These are phyloP conservation scores for Zymoseptoria ardabiliae DNA, from an alignment of 2,329 filamentous ascomycete genomes.

Conservation along the genomic window DNA sequence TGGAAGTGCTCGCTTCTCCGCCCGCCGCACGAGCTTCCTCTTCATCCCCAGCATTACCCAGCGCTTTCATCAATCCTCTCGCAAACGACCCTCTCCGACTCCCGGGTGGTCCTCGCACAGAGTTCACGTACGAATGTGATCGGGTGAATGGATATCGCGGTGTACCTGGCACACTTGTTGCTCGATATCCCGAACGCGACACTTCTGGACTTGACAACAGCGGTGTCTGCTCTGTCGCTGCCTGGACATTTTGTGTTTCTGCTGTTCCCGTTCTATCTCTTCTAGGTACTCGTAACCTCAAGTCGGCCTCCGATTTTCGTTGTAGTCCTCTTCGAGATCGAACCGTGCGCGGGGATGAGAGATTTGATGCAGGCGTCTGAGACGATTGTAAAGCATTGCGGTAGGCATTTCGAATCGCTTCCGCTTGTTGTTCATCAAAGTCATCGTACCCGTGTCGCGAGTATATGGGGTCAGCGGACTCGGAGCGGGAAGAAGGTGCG, in stretches of 20 bases:
- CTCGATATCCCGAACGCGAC: constrained; percentile 18
- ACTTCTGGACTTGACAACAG: constrained; percentile 36
- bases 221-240: constrained; percentile 41
- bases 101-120: constrained; percentile 11
- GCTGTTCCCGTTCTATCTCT: background rate
- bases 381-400: constrained; percentile 26
- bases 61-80: constrained; percentile 20
- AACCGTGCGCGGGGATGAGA: background rate
- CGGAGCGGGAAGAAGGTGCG: constrained; percentile 10
- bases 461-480: constrained; percentile 25
- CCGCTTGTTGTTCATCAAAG: constrained; percentile 24
- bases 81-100: constrained; percentile 45
- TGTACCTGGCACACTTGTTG: constrained; percentile 20
- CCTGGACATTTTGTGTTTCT: constrained; percentile 5
- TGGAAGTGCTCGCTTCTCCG: background rate
- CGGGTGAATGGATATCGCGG: constrained; percentile 24
- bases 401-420: constrained; percentile 30
- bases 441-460: constrained; percentile 23
- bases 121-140: constrained; percentile 28
- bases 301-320: constrained; percentile 29
- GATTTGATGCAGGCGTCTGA: constrained; percentile 2
- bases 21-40: constrained; percentile 4
- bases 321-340: background rate
- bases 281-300: constrained; percentile 25
- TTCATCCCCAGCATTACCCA: constrained; percentile 14